These are phyloP conservation scores for Rhizophora apiculata DNA, from an alignment of 345 rosid genomes.

Conservation along the genomic window DNA sequence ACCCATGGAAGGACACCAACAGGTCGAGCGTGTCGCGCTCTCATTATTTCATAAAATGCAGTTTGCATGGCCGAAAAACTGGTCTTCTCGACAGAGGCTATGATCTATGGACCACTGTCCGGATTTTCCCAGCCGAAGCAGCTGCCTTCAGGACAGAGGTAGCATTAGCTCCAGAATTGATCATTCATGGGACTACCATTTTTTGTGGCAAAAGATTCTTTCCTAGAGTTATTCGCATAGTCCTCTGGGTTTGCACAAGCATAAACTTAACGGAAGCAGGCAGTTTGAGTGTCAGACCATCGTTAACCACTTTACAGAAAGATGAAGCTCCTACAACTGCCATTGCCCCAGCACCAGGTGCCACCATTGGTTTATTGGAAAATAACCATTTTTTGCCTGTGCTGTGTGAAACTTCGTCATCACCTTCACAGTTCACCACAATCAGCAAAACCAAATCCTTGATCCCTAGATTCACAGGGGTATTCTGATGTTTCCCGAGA, in stretches of 20 bases:
- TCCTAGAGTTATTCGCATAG: slow-evolving; percentile 48
- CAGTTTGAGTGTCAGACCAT: slow-evolving; percentile 50
- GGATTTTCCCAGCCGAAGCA: slow-evolving; percentile 78
- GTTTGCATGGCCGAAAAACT: slow-evolving; percentile 91
- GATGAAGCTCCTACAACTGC: slow-evolving; percentile 82
- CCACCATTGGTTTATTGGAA: slow-evolving; percentile 63
- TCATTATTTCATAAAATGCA: slow-evolving; percentile 84
- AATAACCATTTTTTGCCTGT: slow-evolving; percentile 40
- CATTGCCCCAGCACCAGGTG: slow-evolving; percentile 90
- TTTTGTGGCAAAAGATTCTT: slow-evolving; percentile 61
- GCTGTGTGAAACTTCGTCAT: slow-evolving; percentile 37
- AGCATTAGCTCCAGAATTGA: slow-evolving; percentile 57
- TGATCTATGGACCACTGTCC: slow-evolving; percentile 67
- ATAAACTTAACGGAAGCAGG: slow-evolving; percentile 61
- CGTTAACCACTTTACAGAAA: slow-evolving; percentile 65
- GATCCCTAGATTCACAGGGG: slow-evolving; percentile 54
- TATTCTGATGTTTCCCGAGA: no score
- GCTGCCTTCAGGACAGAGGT: slow-evolving; percentile 63
- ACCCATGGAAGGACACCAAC: slow-evolving; percentile 72
- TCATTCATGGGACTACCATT: slow-evolving; percentile 64
- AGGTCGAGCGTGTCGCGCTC: slow-evolving; percentile 60
- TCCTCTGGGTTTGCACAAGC: slow-evolving; percentile 66
- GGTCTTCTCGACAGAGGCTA: slow-evolving; percentile 80
- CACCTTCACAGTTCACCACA: slow-evolving; percentile 14
- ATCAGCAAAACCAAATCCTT: slow-evolving; percentile 52